phyloP scores from a whole-genome alignment of 192 early-diverging fungal genomes.

The Backusella australiensis region DNA sequence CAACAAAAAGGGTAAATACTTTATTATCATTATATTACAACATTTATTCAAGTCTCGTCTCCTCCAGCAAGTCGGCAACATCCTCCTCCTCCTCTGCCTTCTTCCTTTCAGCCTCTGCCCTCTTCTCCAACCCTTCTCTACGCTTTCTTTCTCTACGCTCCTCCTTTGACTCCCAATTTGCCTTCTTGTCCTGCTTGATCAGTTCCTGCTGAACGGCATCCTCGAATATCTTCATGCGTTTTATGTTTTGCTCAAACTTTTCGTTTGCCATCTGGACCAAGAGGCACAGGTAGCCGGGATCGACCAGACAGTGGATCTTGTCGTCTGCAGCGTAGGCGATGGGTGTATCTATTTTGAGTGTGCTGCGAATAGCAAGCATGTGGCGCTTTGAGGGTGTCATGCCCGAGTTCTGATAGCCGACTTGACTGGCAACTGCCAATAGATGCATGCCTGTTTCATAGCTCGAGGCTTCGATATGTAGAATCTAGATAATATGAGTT shows the following conservation, averaged over 20 bases:
- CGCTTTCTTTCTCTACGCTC: conserved; percentile 41
- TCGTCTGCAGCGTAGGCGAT: conserved; percentile 43
- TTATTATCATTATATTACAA: background rate
- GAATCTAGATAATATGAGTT: conserved; percentile 27
- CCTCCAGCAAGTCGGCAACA: background rate
- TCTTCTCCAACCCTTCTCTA: conserved; percentile 38
- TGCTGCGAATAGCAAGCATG: conserved; percentile 52
- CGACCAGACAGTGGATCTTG: conserved; percentile 42
- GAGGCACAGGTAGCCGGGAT: conserved; percentile 37
- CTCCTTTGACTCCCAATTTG: conserved; percentile 40
- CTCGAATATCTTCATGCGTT: conserved; percentile 24
- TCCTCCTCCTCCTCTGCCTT: background rate
- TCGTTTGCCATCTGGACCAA: conserved; percentile 42
- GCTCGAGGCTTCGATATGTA: conserved; percentile 52
- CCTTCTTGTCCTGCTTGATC: conserved; percentile 15
- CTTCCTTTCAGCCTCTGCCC: background rate
- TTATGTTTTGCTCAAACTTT: conserved; percentile 44
- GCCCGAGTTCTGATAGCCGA: conserved; percentile 53
- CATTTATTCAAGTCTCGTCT: background rate
- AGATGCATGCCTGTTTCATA: conserved; percentile 45
- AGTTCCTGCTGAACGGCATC: conserved; percentile 16
- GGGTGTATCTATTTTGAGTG: conserved; percentile 50
- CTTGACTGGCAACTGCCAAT: conserved; percentile 40
- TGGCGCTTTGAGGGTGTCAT: conserved; percentile 46
- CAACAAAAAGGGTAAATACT: background rate